Evolutionary conservation across 2,329 filamentous ascomycete species (phyloP), one percentile per base, ranked within the genome.

Genomic region (Xylariaceae sp.): DNA sequence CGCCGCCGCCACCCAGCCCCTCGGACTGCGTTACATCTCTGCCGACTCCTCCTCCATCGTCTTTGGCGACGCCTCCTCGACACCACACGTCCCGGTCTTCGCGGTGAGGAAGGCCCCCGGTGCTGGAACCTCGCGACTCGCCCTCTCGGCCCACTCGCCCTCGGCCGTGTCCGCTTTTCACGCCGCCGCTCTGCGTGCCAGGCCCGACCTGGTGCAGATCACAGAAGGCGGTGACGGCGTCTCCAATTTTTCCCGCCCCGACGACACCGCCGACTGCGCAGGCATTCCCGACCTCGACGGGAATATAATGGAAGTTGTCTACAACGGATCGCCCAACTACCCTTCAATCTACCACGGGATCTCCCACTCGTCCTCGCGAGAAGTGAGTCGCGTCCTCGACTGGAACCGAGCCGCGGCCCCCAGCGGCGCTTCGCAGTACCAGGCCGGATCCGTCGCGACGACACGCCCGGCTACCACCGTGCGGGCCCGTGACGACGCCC

Each of bases 241-340:
- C n/a, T 42, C 37, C 31, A 44, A 47, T 34, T 49, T 53, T 33
- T 32, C 49, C 28, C 40, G 41, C 31, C 29, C 44, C 29, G 44
- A 50, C 33, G 42, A 44, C 33, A 37, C 36, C 42, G 51, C 54
- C 44, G 61, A 59, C 42, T 57, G 50, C 61, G 72, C 59, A 65
- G 75, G 63, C 68, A 78, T 87, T 25, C 71, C 77, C 39, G 87
- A 94, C 58, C 71, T 85, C 35, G 86, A 94, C 61, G 84, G 84
- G 32, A 93, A 94, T 62, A 83, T 74, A 47, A 78, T 94, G 53
- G 84, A 92, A 53, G 82, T 85, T 19, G 75, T 89, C 31, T 83
- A 77, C 55, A 66, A 67, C 7, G 55, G 56, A 10, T 52, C 56
- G 24, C 45, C 49, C 25, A 56, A 57, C 21, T 61, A 64, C 32